Conservation (phyloP, 257 asterid genomes). For the Galeopsis tetrahit region DNA sequence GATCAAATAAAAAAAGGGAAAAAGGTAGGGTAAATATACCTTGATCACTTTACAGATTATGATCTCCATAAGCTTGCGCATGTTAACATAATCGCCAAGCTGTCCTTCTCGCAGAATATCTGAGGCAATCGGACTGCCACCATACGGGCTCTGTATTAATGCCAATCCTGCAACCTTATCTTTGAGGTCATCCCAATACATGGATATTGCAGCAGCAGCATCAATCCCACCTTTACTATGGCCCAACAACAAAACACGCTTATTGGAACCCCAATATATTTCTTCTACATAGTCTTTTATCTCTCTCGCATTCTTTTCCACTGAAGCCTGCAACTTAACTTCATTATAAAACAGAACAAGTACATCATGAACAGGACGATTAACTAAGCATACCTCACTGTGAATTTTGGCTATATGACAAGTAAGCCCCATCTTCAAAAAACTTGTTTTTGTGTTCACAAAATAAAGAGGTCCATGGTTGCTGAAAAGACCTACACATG, state of each 20-base stretch:
- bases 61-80: conserved; percentile 95
- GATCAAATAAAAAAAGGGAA: conserved; percentile 14
- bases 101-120: conserved; percentile 95
- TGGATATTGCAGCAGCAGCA: conserved; percentile 90
- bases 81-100: conserved; percentile 93
- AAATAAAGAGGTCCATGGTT: conserved; percentile 87
- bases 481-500: conserved; percentile 66
- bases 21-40: conserved; percentile 51
- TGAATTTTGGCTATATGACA: conserved; percentile 86
- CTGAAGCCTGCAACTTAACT: conserved; percentile 69
- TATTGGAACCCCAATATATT: conserved; percentile 86
- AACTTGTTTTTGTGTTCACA: conserved; percentile 70
- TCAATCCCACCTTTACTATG: conserved; percentile 99
- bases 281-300: conserved; percentile 90
- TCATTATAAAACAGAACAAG: conserved; percentile 35
- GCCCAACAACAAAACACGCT: conserved; percentile 88
- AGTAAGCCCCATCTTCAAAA: conserved; percentile 91
- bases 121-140: conserved; percentile 97
- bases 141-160: conserved; percentile 93
- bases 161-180: conserved; percentile 96
- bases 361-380: conserved; percentile 11
- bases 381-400: conserved; percentile 52
- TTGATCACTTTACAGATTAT: conserved; percentile 91
- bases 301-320: conserved; percentile 90
- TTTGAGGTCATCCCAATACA: conserved; percentile 89